These are phyloP conservation scores for Ustilago esculenta DNA, from an alignment of 1,284 basidiomycete genomes.

Conservation along the genomic window DNA sequence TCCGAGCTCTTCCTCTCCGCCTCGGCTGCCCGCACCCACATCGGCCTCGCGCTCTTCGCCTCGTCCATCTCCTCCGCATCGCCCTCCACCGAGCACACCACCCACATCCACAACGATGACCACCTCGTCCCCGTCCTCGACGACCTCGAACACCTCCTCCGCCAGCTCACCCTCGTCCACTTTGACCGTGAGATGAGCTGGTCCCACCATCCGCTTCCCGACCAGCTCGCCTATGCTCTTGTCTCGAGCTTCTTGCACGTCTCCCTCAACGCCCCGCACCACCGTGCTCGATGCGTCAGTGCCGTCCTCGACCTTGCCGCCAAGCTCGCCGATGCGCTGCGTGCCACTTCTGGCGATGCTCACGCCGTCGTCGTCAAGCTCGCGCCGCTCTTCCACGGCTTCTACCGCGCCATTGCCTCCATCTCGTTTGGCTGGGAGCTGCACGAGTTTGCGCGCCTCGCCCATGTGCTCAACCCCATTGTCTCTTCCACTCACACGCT, in stretches of 20 bases:
- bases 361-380: slow-evolving; percentile 76
- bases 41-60: slow-evolving; percentile 63
- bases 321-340: slow-evolving; percentile 30
- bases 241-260: slow-evolving; percentile 71
- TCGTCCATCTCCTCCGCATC: slow-evolving; percentile 59
- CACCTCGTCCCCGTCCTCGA: slow-evolving; percentile 58
- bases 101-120: slow-evolving; percentile 42
- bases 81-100: slow-evolving; percentile 49
- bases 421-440: slow-evolving; percentile 79
- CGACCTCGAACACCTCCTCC: slow-evolving; percentile 47
- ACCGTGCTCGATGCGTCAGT: slow-evolving; percentile 72
- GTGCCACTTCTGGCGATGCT: slow-evolving; percentile 71
- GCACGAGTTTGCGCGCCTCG: slow-evolving; percentile 75
- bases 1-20: slow-evolving; percentile 41
- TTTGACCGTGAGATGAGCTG: slow-evolving; percentile 55
- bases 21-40: slow-evolving; percentile 56
- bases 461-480: slow-evolving; percentile 74
- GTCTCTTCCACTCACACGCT: slow-evolving; percentile 73
- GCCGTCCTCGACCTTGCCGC: slow-evolving; percentile 46
- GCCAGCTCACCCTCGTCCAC: slow-evolving; percentile 46
- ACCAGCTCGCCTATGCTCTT: slow-evolving; percentile 62
- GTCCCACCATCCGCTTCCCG: slow-evolving; percentile 55
- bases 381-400: slow-evolving; percentile 83
- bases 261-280: slow-evolving; percentile 73
- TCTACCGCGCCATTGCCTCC: slow-evolving; percentile 84